These are phyloP conservation scores for Grosmannia clavigera DNA, from an alignment of 2,329 filamentous ascomycete genomes.

Conservation along the genomic window DNA sequence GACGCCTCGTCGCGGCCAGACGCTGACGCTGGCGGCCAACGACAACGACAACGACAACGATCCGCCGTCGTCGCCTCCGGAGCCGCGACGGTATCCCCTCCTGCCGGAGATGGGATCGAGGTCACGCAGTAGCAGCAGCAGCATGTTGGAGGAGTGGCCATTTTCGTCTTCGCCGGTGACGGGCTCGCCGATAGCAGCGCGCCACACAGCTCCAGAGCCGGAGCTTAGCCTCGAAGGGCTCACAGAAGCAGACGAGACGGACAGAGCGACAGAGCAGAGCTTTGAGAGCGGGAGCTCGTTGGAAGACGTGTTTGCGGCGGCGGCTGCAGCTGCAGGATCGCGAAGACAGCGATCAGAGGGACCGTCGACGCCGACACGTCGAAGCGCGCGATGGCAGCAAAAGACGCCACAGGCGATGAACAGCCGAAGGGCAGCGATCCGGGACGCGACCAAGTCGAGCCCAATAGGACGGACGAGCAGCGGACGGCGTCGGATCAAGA, in stretches of 20 bases:
- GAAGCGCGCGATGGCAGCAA: background rate
- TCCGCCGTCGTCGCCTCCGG: conserved; percentile 46
- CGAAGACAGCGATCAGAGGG: background rate
- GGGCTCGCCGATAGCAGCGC: conserved; percentile 32
- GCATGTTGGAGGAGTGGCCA: conserved; percentile 34
- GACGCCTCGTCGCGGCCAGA: conserved; percentile 44
- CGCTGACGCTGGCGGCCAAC: conserved; percentile 31
- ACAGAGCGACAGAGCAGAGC: background rate
- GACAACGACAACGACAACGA: conserved; percentile 34
- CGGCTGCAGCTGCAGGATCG: background rate
- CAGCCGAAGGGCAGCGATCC: background rate
- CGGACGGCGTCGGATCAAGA: background rate
- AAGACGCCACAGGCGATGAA: background rate
- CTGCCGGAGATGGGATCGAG: conserved; percentile 38
- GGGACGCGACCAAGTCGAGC: conserved; percentile 6
- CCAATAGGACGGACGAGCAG: conserved; percentile 2
- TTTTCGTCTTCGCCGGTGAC: conserved; percentile 43
- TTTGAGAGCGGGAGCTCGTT: background rate
- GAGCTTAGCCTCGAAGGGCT: conserved; percentile 14
- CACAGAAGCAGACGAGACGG: conserved; percentile 7
- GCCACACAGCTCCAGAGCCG: conserved; percentile 15
- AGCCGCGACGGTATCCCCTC: conserved; percentile 39
- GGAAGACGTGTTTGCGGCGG: no score
- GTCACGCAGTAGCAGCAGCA: conserved; percentile 22
- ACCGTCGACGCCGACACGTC: conserved; percentile 1